Base-by-base conservation (phyloP, 345 rosid genomes). In the Murraya paniculata region DNA sequence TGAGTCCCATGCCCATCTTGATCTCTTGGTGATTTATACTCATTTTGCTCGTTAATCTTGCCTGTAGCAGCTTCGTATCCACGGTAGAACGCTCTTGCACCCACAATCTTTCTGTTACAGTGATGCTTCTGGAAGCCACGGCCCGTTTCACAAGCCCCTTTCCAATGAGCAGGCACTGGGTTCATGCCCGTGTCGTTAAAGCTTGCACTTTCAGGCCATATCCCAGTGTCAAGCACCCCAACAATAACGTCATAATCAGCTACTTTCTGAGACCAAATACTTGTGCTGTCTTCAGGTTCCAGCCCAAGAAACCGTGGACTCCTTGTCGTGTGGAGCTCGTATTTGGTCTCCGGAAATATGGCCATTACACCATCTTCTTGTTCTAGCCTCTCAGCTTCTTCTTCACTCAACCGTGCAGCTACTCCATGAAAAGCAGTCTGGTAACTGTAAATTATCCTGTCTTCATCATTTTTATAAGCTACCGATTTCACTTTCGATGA, bases 1-100 rank as follows among this genome's bases (percentile, higher is more conserved):
- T 92, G 95, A 71, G 98, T 90, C 2, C 98, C 95, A 53, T 94
- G 98, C 62, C 95, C 97, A n/a, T 88, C 89, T 77, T 77, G 81
- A 74, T 94, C 98, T 78, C 96, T 84, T 0, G 96, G 88, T 30
- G 97, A 90, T 71, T 85, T 91, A 56, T 88, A 92, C 82, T 96
- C 98, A 0, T 71, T 74, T 87, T 85, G 85, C 79, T 85, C 80
- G 7, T 90, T 84, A 73, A 92, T 82, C 83, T 90, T 83, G 9
- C 90, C 92, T 0, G 81, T 78, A n/a, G 90, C 89, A 71, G 92
- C 87, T 58, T 92, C 97, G 35, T 90, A 92, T 6, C 97, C 97
- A 71, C 48, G 79, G 60, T 83, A 88, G 81, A 91, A 89, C 45
- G 81, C 82, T 61, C 93, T 85, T 59, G 92, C 98, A 53, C 98